Evolutionary conservation across 352 stramenopile genomes (phyloP).

Genomic region (Phytophthora quininea): DNA sequence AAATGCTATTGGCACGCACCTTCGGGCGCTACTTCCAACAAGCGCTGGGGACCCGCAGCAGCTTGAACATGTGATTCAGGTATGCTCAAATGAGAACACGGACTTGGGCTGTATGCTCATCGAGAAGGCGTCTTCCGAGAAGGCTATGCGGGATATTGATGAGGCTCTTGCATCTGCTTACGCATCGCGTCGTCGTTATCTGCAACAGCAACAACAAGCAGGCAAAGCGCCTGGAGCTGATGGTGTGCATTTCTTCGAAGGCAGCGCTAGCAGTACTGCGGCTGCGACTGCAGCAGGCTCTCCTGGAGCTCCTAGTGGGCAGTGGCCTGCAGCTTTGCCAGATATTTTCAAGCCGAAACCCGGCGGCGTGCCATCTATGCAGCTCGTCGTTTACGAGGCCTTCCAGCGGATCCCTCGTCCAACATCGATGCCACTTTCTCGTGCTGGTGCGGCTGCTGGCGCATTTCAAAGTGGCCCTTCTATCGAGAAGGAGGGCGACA

Average conservation of each 20-base stretch:
- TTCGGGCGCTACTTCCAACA: constrained; percentile 92
- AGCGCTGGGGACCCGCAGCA: constrained; percentile 88
- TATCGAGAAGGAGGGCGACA: constrained; percentile 52
- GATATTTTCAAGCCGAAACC: constrained; percentile 95
- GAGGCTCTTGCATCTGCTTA: constrained; percentile 92
- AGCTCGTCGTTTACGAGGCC: constrained; percentile 98
- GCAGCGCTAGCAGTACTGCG: constrained; percentile 40
- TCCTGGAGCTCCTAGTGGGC: constrained; percentile 40
- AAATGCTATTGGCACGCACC: constrained; percentile 97
- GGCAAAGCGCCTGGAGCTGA: constrained; percentile 69
- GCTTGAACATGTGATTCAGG: constrained; percentile 97
- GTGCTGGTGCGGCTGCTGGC: constrained; percentile 45
- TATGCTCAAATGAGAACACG: constrained; percentile 98
- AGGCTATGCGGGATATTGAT: constrained; percentile 98
- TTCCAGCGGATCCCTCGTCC: constrained; percentile 96
- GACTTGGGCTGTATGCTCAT: constrained; percentile 99
- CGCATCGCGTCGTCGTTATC: constrained; percentile 77
- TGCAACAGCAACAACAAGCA: constrained; percentile 84
- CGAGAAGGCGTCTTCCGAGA: constrained; percentile 99
- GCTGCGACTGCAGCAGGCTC: constrained; percentile 40
- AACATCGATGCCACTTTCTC: constrained; percentile 86
- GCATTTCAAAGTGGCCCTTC: constrained; percentile 33
- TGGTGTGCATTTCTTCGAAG: constrained; percentile 82
- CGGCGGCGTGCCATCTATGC: constrained; percentile 90
- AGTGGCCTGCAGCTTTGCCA: constrained; percentile 84